Conservation (phyloP, 225 moss, liverwort and hornwort species). For the Physcomitrellopsis africana region DNA sequence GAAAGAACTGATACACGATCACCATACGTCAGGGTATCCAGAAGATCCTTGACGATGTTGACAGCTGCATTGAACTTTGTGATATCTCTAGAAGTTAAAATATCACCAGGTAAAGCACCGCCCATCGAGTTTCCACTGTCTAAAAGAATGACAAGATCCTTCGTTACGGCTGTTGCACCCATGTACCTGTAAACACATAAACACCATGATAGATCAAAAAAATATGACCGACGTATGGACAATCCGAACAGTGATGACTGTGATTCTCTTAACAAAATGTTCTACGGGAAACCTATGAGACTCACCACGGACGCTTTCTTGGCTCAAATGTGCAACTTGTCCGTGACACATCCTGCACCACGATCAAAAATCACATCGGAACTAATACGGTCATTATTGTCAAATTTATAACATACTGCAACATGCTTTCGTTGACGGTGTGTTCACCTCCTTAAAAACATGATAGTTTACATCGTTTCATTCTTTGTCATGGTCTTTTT, state of each 20-base stretch:
- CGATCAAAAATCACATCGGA: background rate
- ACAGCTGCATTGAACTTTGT: slow-evolving; percentile 42
- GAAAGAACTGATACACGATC: slow-evolving; percentile 48
- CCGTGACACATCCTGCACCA: slow-evolving; percentile 44
- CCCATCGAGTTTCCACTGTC: slow-evolving; percentile 58
- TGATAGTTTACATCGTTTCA: no score
- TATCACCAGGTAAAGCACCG: slow-evolving; percentile 34
- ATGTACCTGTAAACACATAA: slow-evolving; percentile 40
- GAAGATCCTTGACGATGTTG: slow-evolving; percentile 44
- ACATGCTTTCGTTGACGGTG: no score
- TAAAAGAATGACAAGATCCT: slow-evolving; percentile 40
- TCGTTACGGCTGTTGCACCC: slow-evolving; percentile 49
- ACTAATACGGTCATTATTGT: no score
- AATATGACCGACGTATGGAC: background rate
- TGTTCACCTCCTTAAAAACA: no score
- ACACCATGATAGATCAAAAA: background rate
- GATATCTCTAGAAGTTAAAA: slow-evolving; percentile 1
- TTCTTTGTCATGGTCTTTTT: no score
- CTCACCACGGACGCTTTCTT: slow-evolving; percentile 59
- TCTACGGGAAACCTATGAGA: background rate
- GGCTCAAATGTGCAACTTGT: slow-evolving; percentile 42
- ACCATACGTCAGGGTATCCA: slow-evolving; percentile 48
- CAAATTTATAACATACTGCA: no score
- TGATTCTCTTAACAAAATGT: background rate
- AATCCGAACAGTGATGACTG: background rate